phyloP scores from a whole-genome alignment of 768 basidiomycete species.

The Rubroboletus pulcherrimus region DNA sequence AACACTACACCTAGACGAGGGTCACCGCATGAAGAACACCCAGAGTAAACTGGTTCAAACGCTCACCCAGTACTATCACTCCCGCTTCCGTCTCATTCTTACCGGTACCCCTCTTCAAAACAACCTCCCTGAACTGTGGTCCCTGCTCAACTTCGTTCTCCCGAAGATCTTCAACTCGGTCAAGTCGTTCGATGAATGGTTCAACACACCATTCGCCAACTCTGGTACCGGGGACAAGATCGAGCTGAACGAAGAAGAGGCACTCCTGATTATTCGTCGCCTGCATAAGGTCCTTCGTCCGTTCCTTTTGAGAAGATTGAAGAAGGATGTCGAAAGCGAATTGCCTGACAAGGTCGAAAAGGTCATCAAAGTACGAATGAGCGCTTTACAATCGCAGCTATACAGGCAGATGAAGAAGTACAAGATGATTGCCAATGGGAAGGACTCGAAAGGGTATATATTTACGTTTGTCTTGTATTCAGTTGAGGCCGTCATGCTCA shows the following conservation, averaged over 20 bases:
- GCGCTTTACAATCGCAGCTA: slow-evolving; percentile 83
- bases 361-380: slow-evolving; percentile 96
- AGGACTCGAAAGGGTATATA: slow-evolving; percentile 66
- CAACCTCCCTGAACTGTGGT: slow-evolving; percentile 94
- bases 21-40: slow-evolving; percentile 97
- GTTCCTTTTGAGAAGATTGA: slow-evolving; percentile 87
- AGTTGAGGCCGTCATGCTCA: slow-evolving; percentile 4
- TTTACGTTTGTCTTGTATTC: neutral
- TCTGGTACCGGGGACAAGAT: slow-evolving; percentile 98
- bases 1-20: slow-evolving; percentile 60
- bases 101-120: slow-evolving; percentile 97
- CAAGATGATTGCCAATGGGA: slow-evolving; percentile 92
- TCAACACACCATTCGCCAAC: slow-evolving; percentile 98
- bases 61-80: slow-evolving; percentile 88
- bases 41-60: slow-evolving; percentile 88
- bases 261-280: slow-evolving; percentile 93
- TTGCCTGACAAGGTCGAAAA: slow-evolving; percentile 97
- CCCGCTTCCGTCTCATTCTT: slow-evolving; percentile 88
- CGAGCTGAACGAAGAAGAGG: slow-evolving; percentile 99
- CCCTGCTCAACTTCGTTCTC: slow-evolving; percentile 90
- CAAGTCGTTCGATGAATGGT: slow-evolving; percentile 99
- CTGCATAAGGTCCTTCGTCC: slow-evolving; percentile 94
- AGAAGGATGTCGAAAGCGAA: slow-evolving; percentile 96
- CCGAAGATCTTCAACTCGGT: slow-evolving; percentile 98
- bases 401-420: slow-evolving; percentile 99